A percentile compares a stretch with the other conserved stretches of the same genome.
Conservation (phyloP, 805 yeast genomes). For the Candida xyloterini region DNA sequence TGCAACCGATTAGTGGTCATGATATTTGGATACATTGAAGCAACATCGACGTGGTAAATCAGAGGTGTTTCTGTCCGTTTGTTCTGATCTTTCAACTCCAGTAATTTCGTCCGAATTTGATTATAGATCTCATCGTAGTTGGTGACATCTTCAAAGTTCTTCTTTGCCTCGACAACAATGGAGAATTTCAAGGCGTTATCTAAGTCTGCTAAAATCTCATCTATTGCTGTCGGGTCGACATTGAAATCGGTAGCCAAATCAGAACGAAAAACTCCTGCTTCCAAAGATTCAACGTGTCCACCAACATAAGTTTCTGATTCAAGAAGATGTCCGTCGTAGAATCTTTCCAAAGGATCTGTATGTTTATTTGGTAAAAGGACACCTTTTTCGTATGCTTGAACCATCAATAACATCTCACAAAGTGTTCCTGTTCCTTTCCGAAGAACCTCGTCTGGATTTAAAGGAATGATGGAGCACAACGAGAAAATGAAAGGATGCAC, state of each 20-base stretch:
- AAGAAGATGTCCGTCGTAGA: conserved; percentile 88
- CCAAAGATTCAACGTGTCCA: conserved; percentile 96
- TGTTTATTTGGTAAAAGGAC: conserved; percentile 92
- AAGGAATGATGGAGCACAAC: conserved; percentile 89
- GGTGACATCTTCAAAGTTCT: conserved; percentile 69
- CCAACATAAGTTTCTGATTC: conserved; percentile 98
- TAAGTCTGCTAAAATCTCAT: conserved; percentile 70
- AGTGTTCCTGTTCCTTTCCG: conserved; percentile 98
- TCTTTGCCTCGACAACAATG: conserved; percentile 75
- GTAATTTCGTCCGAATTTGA: conserved; percentile 50
- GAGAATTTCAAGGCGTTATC: conserved; percentile 78
- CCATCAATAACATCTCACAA: conserved; percentile 97
- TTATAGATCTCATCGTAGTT: conserved; percentile 75
- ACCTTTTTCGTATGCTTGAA: conserved; percentile 77
- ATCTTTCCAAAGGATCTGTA: conserved; percentile 88
- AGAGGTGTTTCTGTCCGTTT: conserved; percentile 73
- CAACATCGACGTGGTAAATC: conserved; percentile 97
- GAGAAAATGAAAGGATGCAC: conserved; percentile 97
- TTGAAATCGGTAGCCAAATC: conserved; percentile 75
- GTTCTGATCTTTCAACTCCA: conserved; percentile 60
- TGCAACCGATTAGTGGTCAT: conserved; percentile 97
- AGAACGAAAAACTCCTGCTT: conserved; percentile 95
- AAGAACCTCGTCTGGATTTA: conserved; percentile 93
- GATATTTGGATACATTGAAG: conserved; percentile 98
- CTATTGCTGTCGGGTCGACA: conserved; percentile 78